phyloP scores from a whole-genome alignment of 1,284 basidiomycete genomes.

The Malassezia equina region DNA sequence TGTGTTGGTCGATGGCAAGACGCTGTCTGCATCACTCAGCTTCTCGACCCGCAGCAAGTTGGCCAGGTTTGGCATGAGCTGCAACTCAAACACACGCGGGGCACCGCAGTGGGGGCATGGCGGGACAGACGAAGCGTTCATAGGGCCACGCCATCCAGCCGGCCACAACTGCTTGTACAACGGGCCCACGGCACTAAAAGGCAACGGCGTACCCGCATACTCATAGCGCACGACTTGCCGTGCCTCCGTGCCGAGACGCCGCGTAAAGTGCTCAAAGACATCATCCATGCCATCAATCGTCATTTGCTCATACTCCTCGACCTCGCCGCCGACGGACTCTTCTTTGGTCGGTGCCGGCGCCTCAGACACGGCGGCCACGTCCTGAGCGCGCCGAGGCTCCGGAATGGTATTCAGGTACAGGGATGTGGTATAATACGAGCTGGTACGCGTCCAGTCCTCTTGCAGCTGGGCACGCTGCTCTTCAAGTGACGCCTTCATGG shows the following conservation, averaged over 20 bases:
- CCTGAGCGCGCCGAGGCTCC: slow-evolving; percentile 24
- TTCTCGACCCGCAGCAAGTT: slow-evolving; percentile 29
- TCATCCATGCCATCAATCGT: slow-evolving; percentile 35
- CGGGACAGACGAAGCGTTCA: slow-evolving; percentile 17
- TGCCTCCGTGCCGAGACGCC: slow-evolving; percentile 29
- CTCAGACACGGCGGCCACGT: neutral
- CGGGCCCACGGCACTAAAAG: slow-evolving; percentile 30
- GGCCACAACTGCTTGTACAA: slow-evolving; percentile 37
- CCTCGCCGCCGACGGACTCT: slow-evolving; percentile 13
- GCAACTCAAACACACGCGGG: slow-evolving; percentile 38
- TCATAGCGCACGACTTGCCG: slow-evolving; percentile 45
- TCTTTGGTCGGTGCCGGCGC: neutral
- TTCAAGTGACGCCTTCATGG: slow-evolving; percentile 38
- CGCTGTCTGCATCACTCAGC: slow-evolving; percentile 13
- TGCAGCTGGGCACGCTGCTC: slow-evolving; percentile 14
- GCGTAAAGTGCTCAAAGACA: slow-evolving; percentile 41
- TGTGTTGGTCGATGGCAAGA: slow-evolving; percentile 13
- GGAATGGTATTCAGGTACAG: slow-evolving; percentile 42
- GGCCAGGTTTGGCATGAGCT: slow-evolving; percentile 46
- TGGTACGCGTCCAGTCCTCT: slow-evolving; percentile 25
- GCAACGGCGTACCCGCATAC: slow-evolving; percentile 34
- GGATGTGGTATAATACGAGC: slow-evolving; percentile 23
- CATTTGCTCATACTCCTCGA: slow-evolving; percentile 40
- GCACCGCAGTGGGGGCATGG: slow-evolving; percentile 32
- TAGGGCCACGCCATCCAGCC: neutral